These are phyloP conservation scores for Cryptococcus wingfieldii DNA, from an alignment of 1,284 basidiomycete species.

Conservation along the genomic window DNA sequence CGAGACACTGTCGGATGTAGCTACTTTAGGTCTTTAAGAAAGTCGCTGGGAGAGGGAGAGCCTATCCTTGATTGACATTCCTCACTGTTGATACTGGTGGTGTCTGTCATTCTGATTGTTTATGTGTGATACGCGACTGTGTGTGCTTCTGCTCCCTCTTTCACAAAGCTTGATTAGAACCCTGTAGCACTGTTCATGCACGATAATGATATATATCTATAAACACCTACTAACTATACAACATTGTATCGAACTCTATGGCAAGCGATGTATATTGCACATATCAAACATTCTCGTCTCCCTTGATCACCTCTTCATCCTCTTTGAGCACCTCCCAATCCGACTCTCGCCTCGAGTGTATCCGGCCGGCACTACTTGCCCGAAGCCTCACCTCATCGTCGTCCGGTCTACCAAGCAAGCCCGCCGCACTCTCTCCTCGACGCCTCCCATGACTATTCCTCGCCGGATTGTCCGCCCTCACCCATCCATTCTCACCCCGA, in stretches of 20 bases:
- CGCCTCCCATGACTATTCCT: constrained; percentile 6
- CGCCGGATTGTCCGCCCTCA: constrained; percentile 1
- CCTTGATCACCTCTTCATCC: background rate
- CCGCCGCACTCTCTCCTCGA: constrained; percentile 32
- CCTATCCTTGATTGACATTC: background rate
- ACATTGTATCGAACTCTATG: too few relatives aligned
- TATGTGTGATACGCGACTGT: background rate
- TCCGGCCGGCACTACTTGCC: background rate
- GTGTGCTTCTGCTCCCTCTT: too few relatives aligned
- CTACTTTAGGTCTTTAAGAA: constrained; percentile 10
- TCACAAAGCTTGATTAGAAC: background rate
- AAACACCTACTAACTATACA: background rate
- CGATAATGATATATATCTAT: background rate
- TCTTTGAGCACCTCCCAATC: background rate
- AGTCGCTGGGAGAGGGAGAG: background rate
- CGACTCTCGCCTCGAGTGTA: background rate
- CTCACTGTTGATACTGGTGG: background rate
- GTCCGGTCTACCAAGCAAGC: constrained; percentile 20
- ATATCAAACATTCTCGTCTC: background rate
- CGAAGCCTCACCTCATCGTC: background rate
- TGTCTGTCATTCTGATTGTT: background rate
- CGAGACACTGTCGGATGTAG: constrained; percentile 11
- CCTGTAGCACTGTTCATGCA: background rate
- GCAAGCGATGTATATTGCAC: background rate
- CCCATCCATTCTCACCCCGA: background rate